Conservation (phyloP, 225 moss, liverwort and hornwort species). For the Marchantia paleacea region DNA sequence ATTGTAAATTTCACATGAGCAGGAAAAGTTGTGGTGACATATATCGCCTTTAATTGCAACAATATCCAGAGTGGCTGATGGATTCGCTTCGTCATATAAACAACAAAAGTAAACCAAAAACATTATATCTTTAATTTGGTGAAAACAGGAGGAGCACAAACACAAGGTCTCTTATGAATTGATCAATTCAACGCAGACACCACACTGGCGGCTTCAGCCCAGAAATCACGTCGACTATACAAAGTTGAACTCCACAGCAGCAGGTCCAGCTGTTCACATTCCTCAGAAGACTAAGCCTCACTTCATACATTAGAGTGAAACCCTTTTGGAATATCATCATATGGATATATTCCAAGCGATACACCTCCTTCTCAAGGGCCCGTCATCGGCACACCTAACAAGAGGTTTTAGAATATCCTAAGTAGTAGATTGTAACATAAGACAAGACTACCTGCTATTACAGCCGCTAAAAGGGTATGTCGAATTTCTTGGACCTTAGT, state of each 20-base stretch:
- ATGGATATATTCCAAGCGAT: neutral
- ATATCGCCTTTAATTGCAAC: neutral
- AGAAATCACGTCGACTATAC: neutral
- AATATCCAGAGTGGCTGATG: neutral
- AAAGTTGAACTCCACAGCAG: neutral
- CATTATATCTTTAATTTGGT: neutral
- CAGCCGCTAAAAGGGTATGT: neutral
- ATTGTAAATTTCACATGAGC: neutral
- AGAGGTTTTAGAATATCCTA: neutral
- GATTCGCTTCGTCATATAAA: neutral
- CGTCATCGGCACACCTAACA: neutral
- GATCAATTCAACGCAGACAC: neutral
- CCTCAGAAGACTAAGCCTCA: constrained; percentile 5
- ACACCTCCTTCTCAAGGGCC: neutral
- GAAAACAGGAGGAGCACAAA: neutral
- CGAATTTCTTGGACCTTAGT: neutral
- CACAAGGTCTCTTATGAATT: neutral
- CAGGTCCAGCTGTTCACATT: constrained; percentile 10
- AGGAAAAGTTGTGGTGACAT: neutral
- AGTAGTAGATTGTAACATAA: neutral
- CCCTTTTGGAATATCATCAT: neutral
- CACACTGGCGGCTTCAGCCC: neutral
- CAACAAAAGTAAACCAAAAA: neutral
- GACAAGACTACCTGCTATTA: neutral
- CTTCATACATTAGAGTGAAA: neutral